phyloP scores from a whole-genome alignment of 2,329 filamentous ascomycete species.

The Teratosphaeria destructans region DNA sequence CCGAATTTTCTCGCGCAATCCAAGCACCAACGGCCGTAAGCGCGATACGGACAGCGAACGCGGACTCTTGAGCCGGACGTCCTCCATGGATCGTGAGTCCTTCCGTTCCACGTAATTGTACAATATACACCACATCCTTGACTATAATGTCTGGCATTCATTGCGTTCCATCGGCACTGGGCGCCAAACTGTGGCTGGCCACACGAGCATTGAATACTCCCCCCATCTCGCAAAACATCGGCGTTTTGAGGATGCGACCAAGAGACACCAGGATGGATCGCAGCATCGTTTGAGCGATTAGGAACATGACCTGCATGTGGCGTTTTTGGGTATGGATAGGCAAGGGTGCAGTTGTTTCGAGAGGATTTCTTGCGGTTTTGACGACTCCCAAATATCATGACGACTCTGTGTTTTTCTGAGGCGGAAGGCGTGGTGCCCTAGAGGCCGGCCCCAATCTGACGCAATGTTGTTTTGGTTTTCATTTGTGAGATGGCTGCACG shows the following conservation, averaged over 20 bases:
- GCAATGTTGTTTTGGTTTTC: too few species aligned
- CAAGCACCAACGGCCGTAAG: conserved; percentile 29
- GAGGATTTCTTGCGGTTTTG: too few species aligned
- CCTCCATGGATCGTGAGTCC: conserved; percentile 23
- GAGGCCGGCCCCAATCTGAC: too few species aligned
- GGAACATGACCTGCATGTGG: neutral
- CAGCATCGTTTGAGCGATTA: neutral
- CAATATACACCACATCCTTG: neutral
- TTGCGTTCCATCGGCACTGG: neutral
- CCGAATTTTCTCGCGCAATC: conserved; percentile 33
- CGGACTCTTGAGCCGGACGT: conserved; percentile 21
- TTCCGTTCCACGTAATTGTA: neutral
- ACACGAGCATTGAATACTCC: too few species aligned
- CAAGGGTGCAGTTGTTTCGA: too few species aligned
- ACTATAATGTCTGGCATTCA: neutral
- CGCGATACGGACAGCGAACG: conserved; percentile 15
- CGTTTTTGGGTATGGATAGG: neutral
- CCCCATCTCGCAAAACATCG: too few species aligned
- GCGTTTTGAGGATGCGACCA: too few species aligned
- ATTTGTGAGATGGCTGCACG: too few species aligned
- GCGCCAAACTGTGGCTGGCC: too few species aligned
- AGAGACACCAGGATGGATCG: neutral
- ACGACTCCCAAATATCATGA: too few species aligned
- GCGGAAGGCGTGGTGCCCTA: too few species aligned
- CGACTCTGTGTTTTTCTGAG: too few species aligned